These are phyloP conservation scores for Fusarium bactridioides DNA, from an alignment of 2,329 filamentous ascomycete genomes.

Conservation along the genomic window DNA sequence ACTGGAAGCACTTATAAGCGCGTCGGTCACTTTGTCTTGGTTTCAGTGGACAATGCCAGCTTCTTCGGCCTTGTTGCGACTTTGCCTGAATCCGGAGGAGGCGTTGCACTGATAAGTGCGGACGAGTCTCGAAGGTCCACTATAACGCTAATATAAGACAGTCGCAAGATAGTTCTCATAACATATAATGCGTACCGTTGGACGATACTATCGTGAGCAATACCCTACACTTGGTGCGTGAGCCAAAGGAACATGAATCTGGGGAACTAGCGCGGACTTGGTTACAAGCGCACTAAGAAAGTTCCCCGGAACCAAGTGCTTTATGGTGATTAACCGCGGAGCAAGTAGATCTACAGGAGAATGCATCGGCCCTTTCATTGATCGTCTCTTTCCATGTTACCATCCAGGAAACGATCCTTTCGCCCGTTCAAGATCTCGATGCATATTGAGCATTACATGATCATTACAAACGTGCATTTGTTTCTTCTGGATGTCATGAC, in stretches of 20 bases:
- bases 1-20: background rate
- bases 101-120: background rate
- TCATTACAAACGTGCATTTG: background rate
- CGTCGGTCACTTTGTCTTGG: background rate
- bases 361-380: background rate
- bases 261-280: background rate
- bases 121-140: background rate
- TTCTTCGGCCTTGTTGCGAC: background rate
- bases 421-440: background rate
- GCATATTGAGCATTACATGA: background rate
- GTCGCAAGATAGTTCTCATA: too few species aligned
- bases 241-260: background rate
- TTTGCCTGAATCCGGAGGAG: background rate
- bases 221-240: background rate
- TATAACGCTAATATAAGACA: background rate
- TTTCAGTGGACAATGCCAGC: background rate
- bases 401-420: background rate
- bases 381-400: background rate
- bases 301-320: background rate
- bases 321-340: background rate
- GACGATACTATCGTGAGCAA: too few species aligned
- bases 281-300: background rate
- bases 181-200: too few species aligned
- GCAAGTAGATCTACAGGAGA: background rate
- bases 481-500: too few species aligned